Conservation (phyloP, 2,329 filamentous ascomycete genomes). For the Colletotrichum sublineola region DNA sequence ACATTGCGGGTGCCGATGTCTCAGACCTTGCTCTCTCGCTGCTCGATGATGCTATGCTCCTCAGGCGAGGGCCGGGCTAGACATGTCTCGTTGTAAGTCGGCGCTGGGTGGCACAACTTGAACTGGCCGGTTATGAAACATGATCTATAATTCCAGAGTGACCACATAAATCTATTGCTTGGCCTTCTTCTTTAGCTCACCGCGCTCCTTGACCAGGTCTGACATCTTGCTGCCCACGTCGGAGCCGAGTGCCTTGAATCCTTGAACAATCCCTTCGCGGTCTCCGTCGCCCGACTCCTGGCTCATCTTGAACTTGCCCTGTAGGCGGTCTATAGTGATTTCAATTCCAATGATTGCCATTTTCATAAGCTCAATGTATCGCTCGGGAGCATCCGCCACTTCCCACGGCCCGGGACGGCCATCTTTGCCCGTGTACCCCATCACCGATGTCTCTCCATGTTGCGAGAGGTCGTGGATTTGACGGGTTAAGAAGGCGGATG, state of each 20-base stretch:
- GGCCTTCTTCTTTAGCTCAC: slow-evolving; percentile 46
- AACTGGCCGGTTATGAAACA: neutral
- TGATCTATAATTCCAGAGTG: accelerated
- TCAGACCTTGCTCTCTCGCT: neutral
- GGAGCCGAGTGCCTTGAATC: slow-evolving; percentile 59
- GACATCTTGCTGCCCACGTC: slow-evolving; percentile 51
- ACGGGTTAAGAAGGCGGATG: slow-evolving; percentile 60
- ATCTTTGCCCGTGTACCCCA: slow-evolving; percentile 64
- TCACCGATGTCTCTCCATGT: slow-evolving; percentile 65
- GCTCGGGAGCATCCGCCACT: slow-evolving; percentile 68
- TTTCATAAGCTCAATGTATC: slow-evolving; percentile 68
- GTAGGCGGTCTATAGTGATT: slow-evolving; percentile 66
- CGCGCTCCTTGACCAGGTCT: slow-evolving; percentile 49
- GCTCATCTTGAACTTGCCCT: slow-evolving; percentile 77
- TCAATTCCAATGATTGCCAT: slow-evolving; percentile 73
- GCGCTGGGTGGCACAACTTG: neutral
- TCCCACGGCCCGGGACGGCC: slow-evolving; percentile 62
- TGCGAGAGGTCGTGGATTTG: slow-evolving; percentile 67
- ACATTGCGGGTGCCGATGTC: neutral
- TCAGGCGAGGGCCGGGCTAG: neutral
- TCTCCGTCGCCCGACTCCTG: slow-evolving; percentile 70
- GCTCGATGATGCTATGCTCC: neutral
- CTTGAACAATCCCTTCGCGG: slow-evolving; percentile 67
- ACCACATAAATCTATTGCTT: neutral
- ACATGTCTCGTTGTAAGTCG: neutral